Base-by-base conservation (phyloP, 139 green algal genomes). In the Chlorella sp. region DNA sequence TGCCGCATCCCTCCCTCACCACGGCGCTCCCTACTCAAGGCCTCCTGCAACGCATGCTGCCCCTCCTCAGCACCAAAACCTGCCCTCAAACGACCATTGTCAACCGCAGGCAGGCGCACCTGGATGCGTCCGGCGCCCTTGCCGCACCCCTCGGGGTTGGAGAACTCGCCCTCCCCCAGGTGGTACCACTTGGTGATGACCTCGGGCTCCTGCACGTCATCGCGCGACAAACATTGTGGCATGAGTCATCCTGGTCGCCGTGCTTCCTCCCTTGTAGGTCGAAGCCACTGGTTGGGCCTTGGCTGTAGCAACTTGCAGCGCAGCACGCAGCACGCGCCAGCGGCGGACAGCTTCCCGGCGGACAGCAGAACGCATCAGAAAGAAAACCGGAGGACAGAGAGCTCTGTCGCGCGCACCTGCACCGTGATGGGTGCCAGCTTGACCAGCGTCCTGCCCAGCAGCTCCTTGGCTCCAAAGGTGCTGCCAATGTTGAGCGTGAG, bases 131-230 rank as follows among this genome's bases (percentile, higher is more conserved):
- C 63, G 2, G 14, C 31, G 10, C 63, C 63, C 33, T 69, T 69
- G 63, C 63, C 63, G 33, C 63, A 69, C 4, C 63, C 63, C 63
- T 69, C 63, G 30, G 31, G 31, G 63, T 69, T 50, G 31, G 63
- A n/a, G 31, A 31, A 69, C 31, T 69, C 63, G 31, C 63, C 63
- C 63, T 51, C 31, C 2, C 63, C 63, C 63, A 69, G 32, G 33
- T 69, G 63, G 33, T 51, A 69, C 63, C 63, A 69, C 5, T 24
- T 27, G 5, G 63, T 69, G 17, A 69, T 6, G 17, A 32, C 31
- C 63, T 69, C 63, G 3, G 63, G 63, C 32, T 49, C 63, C 61
- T 67, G 61, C 20, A 55, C 42, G n/a, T n/a, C n/a, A n/a, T n/a
- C n/a, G n/a, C n/a, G n/a, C n/a, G n/a, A n/a, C n/a, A n/a, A n/a